A percentile compares a stretch with the other conserved stretches of the same genome.
phyloP scores from a whole-genome alignment of 306 rosid species.

The Medicago truncatula region MtrunA17r5.0-ANR NC_053045.1:30902501-30903000 shows the following conservation, averaged over 20 bases:
- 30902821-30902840: no score
- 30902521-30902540: slow-evolving; percentile 52
- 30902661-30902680: not conserved
- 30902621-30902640: slow-evolving; percentile 31
- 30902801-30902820: no score
- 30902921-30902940: no score
- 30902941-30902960: no score
- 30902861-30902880: no score
- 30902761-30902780: slow-evolving; percentile 56
- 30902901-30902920: no score
- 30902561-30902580: slow-evolving; percentile 44
- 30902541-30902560: slow-evolving; percentile 38
- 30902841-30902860: no score
- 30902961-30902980: no score
- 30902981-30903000: no score
- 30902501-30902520: no score
- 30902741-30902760: slow-evolving; percentile 43
- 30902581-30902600: slow-evolving; percentile 57
- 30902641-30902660: slow-evolving; percentile 30
- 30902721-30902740: no score
- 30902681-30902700: slow-evolving; percentile 7
- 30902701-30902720: slow-evolving; percentile 22
- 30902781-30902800: slow-evolving; percentile 40
- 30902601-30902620: slow-evolving; percentile 45
- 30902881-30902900: no score